phyloP scores from a whole-genome alignment of 1,284 basidiomycete species.

The Sanghuangporus weigelae region DNA sequence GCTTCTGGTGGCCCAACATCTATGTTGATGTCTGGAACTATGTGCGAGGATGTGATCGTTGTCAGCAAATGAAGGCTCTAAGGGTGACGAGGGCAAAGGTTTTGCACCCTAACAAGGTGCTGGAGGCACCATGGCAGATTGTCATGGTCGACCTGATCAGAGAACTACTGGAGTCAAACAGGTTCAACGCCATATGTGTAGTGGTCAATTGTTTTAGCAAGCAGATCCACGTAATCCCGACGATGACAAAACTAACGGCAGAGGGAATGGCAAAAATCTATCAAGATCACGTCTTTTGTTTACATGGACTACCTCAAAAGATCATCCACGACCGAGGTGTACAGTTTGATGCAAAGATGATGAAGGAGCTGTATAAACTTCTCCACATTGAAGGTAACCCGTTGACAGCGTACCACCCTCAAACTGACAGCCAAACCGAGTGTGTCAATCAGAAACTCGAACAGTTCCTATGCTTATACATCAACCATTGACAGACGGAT shows the following conservation, averaged over 20 bases:
- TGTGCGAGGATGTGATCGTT: not conserved
- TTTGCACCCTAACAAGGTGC: not conserved
- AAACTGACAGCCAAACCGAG: slow-evolving; percentile 17
- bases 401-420: slow-evolving; percentile 29
- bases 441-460: slow-evolving; percentile 1
- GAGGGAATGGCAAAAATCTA: not conserved
- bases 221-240: not conserved
- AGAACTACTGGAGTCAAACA: not conserved
- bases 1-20: not conserved
- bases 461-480: not conserved
- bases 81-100: not conserved
- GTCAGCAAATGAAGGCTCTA: not conserved
- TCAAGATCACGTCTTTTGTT: not conserved
- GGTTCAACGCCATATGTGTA: not conserved
- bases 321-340: not conserved
- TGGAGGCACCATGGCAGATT: not conserved
- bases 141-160: not conserved
- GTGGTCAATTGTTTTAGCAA: not conserved
- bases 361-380: not conserved
- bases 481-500: not conserved
- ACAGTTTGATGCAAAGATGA: not conserved
- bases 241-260: not conserved
- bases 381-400: not conserved
- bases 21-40: not conserved
- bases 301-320: not conserved